These are phyloP conservation scores for Nitzschia palea DNA, from an alignment of 108 stramenopile genomes.

Conservation along the genomic window DNA sequence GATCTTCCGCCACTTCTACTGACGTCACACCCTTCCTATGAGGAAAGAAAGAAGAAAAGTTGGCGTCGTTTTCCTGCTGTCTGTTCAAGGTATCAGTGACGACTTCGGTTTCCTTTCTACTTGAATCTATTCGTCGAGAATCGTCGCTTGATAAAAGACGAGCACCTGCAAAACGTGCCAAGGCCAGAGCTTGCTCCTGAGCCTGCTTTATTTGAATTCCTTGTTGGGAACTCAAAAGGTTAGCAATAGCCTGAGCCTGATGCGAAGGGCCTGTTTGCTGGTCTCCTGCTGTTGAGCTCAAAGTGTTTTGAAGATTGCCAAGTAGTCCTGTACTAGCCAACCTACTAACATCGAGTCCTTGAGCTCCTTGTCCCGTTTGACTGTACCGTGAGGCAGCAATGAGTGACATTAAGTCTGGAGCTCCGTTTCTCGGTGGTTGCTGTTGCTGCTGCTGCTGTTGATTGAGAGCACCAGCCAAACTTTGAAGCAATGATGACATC, in stretches of 20 bases:
- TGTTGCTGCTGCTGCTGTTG: not conserved
- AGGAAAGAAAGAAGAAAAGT: not conserved
- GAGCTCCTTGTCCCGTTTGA: not conserved
- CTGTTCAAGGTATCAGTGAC: not conserved
- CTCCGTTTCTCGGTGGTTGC: not conserved
- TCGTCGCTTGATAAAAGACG: constrained; percentile 3
- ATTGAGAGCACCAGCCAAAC: not conserved
- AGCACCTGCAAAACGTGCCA: not conserved
- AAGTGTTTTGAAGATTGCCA: not conserved
- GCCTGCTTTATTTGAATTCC: not conserved
- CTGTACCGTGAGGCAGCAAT: not conserved
- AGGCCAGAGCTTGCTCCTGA: not conserved
- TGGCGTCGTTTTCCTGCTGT: not conserved
- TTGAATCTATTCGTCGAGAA: not conserved
- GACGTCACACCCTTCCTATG: not conserved
- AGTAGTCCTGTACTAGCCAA: not conserved
- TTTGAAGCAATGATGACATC: not conserved
- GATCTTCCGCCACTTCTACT: not conserved
- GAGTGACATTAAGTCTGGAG: not conserved
- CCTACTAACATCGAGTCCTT: not conserved
- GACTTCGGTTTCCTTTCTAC: not conserved
- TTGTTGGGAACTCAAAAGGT: not conserved
- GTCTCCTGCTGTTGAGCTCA: not conserved
- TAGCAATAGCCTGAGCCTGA: too few species aligned
- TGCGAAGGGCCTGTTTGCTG: not conserved